Conservation (phyloP, 495 filamentous ascomycete species). For the Penicillium daleae region DNA sequence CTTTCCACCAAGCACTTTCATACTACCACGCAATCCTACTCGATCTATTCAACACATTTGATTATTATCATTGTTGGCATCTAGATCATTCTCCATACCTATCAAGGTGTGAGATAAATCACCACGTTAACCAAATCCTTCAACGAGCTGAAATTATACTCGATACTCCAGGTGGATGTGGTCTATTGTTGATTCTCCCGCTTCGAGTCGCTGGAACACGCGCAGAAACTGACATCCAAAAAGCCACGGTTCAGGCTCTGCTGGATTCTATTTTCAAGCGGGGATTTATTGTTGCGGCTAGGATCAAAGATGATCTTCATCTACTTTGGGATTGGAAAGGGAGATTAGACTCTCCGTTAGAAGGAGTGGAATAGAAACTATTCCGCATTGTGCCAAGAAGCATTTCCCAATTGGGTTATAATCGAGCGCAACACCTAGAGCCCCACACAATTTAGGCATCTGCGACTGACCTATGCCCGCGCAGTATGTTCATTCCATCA, state of each 20-base stretch:
- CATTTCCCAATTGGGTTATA: slow-evolving; percentile 6
- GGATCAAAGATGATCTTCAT: neutral
- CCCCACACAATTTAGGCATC: neutral
- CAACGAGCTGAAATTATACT: neutral
- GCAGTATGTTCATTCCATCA: no score
- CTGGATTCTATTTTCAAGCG: neutral
- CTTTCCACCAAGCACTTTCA: neutral
- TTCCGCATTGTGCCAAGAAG: neutral
- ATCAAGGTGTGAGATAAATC: neutral
- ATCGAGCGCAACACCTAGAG: neutral
- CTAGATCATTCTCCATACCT: neutral
- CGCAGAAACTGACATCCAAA: neutral
- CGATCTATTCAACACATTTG: neutral
- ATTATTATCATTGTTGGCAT: neutral
- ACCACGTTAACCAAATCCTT: neutral
- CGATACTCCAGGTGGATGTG: neutral
- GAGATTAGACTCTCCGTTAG: neutral
- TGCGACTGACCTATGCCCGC: no score
- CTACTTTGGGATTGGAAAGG: neutral
- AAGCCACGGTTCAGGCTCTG: neutral
- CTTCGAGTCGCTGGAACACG: neutral
- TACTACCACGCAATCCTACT: neutral
- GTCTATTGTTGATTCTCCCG: neutral
- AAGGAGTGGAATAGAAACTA: neutral
- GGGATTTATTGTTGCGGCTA: neutral